These are phyloP conservation scores for Zymoseptoria passerinii DNA, from an alignment of 2,329 filamentous ascomycete species.

Conservation along the genomic window DNA sequence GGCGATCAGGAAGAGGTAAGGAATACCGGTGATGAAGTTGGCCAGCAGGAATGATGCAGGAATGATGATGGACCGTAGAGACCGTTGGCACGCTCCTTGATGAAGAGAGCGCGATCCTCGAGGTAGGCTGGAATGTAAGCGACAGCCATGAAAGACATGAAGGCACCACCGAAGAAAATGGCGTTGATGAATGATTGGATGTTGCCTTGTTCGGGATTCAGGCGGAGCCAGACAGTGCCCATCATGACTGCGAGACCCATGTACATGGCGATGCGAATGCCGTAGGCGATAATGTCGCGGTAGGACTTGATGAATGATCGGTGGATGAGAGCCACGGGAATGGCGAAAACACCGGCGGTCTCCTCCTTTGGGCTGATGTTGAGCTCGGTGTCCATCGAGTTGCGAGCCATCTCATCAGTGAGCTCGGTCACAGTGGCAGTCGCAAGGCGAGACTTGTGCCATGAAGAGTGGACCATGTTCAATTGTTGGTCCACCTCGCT, in stretches of 20 bases:
- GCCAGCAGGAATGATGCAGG: conserved; percentile 58
- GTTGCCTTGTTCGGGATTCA: conserved; percentile 58
- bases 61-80: conserved; percentile 65
- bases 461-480: conserved; percentile 46
- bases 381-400: conserved; percentile 26
- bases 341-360: conserved; percentile 39
- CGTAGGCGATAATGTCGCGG: conserved; percentile 75
- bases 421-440: conserved; percentile 28
- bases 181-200: conserved; percentile 79
- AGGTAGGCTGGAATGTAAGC: conserved; percentile 77
- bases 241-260: conserved; percentile 72
- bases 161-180: conserved; percentile 48
- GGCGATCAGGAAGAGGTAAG: conserved; percentile 69
- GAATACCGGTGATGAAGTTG: conserved; percentile 73
- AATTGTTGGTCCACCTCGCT: conserved; percentile 43
- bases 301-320: conserved; percentile 76
- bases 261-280: conserved; percentile 77
- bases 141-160: conserved; percentile 48
- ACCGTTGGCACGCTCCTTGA: conserved; percentile 71
- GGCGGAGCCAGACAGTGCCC: conserved; percentile 77
- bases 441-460: conserved; percentile 44
- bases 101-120: conserved; percentile 62
- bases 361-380: conserved; percentile 22
- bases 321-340: conserved; percentile 61
- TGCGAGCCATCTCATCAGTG: conserved; percentile 30